phyloP scores from a whole-genome alignment of 441 rosid species.

The Cnidoscolus chayamansa region DNA sequence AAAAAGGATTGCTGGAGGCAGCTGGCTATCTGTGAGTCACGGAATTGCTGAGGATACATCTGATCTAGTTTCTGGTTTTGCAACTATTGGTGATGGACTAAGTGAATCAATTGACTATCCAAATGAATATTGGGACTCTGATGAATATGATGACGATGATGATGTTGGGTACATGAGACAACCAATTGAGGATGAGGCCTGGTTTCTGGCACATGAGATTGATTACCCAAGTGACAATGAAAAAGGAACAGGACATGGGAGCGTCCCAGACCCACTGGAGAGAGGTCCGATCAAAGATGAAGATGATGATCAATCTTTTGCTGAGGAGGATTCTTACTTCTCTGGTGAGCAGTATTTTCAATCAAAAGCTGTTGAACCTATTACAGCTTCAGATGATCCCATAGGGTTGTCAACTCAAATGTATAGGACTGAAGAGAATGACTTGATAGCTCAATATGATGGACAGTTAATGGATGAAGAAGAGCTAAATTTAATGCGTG shows the following conservation, averaged over 20 bases:
- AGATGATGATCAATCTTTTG: slow-evolving; percentile 85
- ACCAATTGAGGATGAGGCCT: slow-evolving; percentile 92
- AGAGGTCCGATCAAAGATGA: slow-evolving; percentile 72
- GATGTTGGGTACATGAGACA: slow-evolving; percentile 98
- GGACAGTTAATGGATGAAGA: slow-evolving; percentile 84
- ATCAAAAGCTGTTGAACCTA: slow-evolving; percentile 57
- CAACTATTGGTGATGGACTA: slow-evolving; percentile 92
- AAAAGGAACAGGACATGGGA: slow-evolving; percentile 71
- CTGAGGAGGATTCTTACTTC: slow-evolving; percentile 87
- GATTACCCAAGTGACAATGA: slow-evolving; percentile 99
- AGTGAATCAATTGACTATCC: slow-evolving; percentile 88
- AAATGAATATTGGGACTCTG: slow-evolving; percentile 98
- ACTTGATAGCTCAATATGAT: slow-evolving; percentile 68
- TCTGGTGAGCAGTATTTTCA: slow-evolving; percentile 79
- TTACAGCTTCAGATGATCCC: slow-evolving; percentile 67
- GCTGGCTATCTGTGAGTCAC: slow-evolving; percentile 95
- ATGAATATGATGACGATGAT: slow-evolving; percentile 92
- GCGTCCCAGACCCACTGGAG: slow-evolving; percentile 72
- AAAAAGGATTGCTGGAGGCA: slow-evolving; percentile 75
- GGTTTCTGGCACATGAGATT: slow-evolving; percentile 98
- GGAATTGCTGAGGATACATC: slow-evolving; percentile 94
- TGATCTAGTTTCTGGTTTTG: slow-evolving; percentile 96
- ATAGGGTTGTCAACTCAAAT: slow-evolving; percentile 60
- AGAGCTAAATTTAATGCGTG: slow-evolving; percentile 66
- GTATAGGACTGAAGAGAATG: slow-evolving; percentile 54